These are phyloP conservation scores for Neofusicoccum laricinum DNA, from an alignment of 2,329 filamentous ascomycete genomes.

Conservation along the genomic window DNA sequence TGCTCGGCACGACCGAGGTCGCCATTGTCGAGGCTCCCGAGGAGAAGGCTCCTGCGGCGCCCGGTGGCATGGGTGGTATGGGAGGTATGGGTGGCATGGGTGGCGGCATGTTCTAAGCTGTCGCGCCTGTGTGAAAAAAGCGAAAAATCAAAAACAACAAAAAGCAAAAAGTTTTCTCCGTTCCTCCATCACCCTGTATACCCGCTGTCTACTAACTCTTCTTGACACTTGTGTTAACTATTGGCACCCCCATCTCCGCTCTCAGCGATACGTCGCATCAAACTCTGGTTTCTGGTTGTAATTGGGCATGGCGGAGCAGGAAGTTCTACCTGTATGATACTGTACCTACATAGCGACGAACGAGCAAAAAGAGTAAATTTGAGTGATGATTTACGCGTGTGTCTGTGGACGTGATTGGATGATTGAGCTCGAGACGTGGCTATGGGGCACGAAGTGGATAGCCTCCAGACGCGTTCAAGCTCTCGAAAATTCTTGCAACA, in stretches of 20 bases:
- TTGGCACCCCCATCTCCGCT: slow-evolving; percentile 34
- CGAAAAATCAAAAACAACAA: neutral
- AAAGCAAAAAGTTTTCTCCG: neutral
- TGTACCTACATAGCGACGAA: slow-evolving; percentile 6
- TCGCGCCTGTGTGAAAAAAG: neutral
- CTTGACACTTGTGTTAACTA: slow-evolving; percentile 32
- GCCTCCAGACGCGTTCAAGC: too few species aligned
- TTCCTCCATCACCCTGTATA: slow-evolving; percentile 13
- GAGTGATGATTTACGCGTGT: neutral
- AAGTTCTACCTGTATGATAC: slow-evolving; percentile 26
- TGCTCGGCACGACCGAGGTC: slow-evolving; percentile 96
- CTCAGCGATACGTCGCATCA: slow-evolving; percentile 24
- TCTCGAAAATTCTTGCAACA: too few species aligned
- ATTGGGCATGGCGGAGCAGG: slow-evolving; percentile 35
- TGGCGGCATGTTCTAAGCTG: slow-evolving; percentile 64
- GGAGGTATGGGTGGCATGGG: slow-evolving; percentile 64
- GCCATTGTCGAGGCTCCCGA: slow-evolving; percentile 95
- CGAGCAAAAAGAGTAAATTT: neutral
- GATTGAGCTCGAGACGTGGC: too few species aligned
- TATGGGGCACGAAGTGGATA: too few species aligned
- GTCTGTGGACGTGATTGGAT: neutral
- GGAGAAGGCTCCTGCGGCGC: slow-evolving; percentile 69
- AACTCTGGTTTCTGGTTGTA: slow-evolving; percentile 16
- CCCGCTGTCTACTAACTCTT: slow-evolving; percentile 17
- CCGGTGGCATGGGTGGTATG: slow-evolving; percentile 50